Base-by-base conservation (phyloP, 1,139 yeast genomes). In the Scheffersomyces illinoinensis region DNA sequence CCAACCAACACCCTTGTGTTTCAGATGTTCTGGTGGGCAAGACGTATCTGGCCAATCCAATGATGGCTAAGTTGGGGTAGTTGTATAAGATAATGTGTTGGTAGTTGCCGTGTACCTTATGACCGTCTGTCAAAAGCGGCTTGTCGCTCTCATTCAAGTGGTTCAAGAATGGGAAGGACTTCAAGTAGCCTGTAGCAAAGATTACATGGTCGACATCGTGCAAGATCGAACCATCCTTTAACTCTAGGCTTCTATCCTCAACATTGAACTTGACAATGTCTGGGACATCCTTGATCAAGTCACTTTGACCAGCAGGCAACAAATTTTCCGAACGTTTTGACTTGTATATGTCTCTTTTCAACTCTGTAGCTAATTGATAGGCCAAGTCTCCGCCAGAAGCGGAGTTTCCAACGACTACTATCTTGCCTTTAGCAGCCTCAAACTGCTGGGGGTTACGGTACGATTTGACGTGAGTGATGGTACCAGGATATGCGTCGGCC, bases 371-470 rank as follows among this genome's bases (percentile, higher is more conserved):
- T 47, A 84, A 61, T 67, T 87, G 90, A 59, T 76, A 78, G 0
- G 87, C 81, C 56, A 87, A 76, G 65, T 88, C 92, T 10, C 81
- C 76, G 1, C 89, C 91, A 5, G 89, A 85, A 14, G 89, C 86
- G 0, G 88, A 85, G 63, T 84, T 85, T 0, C 91, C 92, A 4
- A 88, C 80, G 14, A 88, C 82, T 48, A 88, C 70, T 23, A 87
- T 83, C 48, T 68, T 64, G 3, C 71, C 73, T 39, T 71, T 77
- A 60, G 81, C 74, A 58, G 72, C 68, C 18, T 68, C 68, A 63
- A 75, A 87, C 48, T 75, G 78, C 4, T 80, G 78, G 3, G 88
- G 82, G 18, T 76, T 76, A 60, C 88, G 78, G 71, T 83, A 91
- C 39, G 82, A 74, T 66, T 85, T 87, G 19, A 93, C 80, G 71